phyloP scores from a whole-genome alignment of 1,284 basidiomycete species.

The Moesziomyces parantarcticus region DNA sequence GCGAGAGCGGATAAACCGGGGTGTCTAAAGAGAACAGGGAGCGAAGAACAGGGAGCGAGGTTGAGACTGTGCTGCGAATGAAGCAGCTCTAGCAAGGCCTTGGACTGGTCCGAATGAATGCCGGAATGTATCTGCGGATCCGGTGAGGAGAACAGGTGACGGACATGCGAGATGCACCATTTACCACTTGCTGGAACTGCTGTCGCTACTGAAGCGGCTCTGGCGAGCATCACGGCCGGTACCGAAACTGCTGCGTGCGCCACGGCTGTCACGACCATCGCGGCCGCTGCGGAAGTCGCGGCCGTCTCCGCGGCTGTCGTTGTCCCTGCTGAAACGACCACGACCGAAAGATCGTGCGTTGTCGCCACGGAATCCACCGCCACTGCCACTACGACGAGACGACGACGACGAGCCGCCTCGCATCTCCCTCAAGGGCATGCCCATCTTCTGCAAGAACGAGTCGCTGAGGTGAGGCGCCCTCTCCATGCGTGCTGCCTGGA shows the following conservation, averaged over 20 bases:
- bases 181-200: constrained; percentile 37
- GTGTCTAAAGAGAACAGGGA: not conserved
- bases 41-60: not conserved
- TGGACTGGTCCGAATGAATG: too few relatives aligned
- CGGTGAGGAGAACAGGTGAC: too few relatives aligned
- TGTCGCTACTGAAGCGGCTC: constrained; percentile 29
- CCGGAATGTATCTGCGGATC: too few relatives aligned
- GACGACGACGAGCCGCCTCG: constrained; percentile 9
- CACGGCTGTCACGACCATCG: constrained; percentile 19
- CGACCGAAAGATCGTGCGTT: constrained; percentile 29
- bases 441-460: constrained; percentile 41
- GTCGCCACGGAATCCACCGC: constrained; percentile 15
- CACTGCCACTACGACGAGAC: constrained; percentile 1
- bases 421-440: constrained; percentile 17
- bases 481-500: constrained; percentile 32
- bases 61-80: too few relatives aligned
- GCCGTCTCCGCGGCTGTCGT: not conserved
- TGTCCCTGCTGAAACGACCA: constrained; percentile 42
- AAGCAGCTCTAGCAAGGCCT: too few relatives aligned
- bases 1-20: too few relatives aligned
- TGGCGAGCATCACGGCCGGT: constrained; percentile 41
- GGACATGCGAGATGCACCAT: too few relatives aligned
- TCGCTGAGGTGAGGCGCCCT: constrained; percentile 43
- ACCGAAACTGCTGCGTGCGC: constrained; percentile 19
- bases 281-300: constrained; percentile 3